Conservation (phyloP, 192 early-diverging fungal species). For the Coemansia sp. region DNA sequence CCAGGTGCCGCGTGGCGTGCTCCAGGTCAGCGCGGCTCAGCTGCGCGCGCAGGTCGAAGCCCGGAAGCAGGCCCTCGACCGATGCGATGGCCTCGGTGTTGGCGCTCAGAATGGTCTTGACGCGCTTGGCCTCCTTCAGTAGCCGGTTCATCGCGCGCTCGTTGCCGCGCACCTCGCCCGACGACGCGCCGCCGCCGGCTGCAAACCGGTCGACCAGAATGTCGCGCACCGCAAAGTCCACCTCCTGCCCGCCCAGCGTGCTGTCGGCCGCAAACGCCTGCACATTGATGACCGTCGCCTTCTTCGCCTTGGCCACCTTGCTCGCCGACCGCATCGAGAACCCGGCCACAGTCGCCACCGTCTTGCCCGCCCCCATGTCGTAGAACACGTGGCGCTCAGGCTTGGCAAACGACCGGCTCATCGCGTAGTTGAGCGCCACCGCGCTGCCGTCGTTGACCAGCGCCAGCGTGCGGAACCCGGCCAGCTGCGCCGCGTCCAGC, state of each 20-base stretch:
- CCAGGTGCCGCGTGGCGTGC: slow-evolving; percentile 62
- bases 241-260: slow-evolving; percentile 83
- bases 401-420: slow-evolving; percentile 66
- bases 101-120: slow-evolving; percentile 96
- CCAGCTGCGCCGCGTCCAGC: slow-evolving; percentile 91
- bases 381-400: slow-evolving; percentile 88
- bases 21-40: slow-evolving; percentile 87
- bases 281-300: slow-evolving; percentile 74
- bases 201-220: slow-evolving; percentile 81
- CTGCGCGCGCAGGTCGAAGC: slow-evolving; percentile 78
- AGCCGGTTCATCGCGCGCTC: slow-evolving; percentile 88
- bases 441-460: slow-evolving; percentile 96
- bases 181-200: slow-evolving; percentile 53
- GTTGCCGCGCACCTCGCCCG: slow-evolving; percentile 61
- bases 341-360: slow-evolving; percentile 83
- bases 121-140: slow-evolving; percentile 91
- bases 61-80: slow-evolving; percentile 87
- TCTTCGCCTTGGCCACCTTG: slow-evolving; percentile 61
- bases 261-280: slow-evolving; percentile 81
- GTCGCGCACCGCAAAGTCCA: slow-evolving; percentile 85
- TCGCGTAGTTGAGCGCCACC: slow-evolving; percentile 94
- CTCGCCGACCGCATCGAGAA: slow-evolving; percentile 65
- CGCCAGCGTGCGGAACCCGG: slow-evolving; percentile 77
- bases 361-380: slow-evolving; percentile 97
- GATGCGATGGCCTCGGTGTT: slow-evolving; percentile 88